These are phyloP conservation scores for Leptographium flavum DNA, from an alignment of 2,329 filamentous ascomycete genomes.

Conservation along the genomic window DNA sequence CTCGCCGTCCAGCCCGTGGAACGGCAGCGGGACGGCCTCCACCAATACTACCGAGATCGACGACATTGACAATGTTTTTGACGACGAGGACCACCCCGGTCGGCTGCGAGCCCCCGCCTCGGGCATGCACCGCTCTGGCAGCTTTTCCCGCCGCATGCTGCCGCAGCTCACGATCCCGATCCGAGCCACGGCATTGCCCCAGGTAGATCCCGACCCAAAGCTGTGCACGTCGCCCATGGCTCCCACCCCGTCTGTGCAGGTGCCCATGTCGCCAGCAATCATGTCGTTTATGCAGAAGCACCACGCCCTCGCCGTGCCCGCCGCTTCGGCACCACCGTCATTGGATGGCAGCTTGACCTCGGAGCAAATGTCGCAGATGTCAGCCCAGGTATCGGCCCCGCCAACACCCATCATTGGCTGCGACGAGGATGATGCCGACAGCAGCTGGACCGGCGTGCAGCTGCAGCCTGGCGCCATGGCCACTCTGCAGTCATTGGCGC, in stretches of 20 bases:
- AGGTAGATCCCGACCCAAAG: conserved; percentile 24
- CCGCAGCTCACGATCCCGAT: conserved; percentile 40
- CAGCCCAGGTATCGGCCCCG: conserved; percentile 58
- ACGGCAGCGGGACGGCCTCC: conserved; percentile 34
- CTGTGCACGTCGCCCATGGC: conserved; percentile 43
- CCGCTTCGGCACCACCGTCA: conserved; percentile 69
- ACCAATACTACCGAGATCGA: conserved; percentile 65
- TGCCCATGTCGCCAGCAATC: conserved; percentile 63
- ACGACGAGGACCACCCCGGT: conserved; percentile 42
- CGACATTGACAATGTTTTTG: conserved; percentile 76
- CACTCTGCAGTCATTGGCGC: conserved; percentile 61
- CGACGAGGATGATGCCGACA: conserved; percentile 34
- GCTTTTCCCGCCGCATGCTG: conserved; percentile 19
- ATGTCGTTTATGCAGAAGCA: conserved; percentile 55
- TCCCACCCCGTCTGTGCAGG: conserved; percentile 48
- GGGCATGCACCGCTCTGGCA: conserved; percentile 12
- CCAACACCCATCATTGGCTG: conserved; percentile 62
- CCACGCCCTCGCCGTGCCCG: conserved; percentile 52
- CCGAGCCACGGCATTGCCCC: conserved; percentile 19
- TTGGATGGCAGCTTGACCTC: conserved; percentile 80
- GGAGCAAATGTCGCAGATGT: conserved; percentile 56
- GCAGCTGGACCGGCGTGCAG: conserved; percentile 57
- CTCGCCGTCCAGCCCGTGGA: conserved; percentile 36
- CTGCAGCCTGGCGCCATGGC: conserved; percentile 71
- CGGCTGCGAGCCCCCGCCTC: conserved; percentile 30